phyloP scores from a whole-genome alignment of 169 alveolate genomes.

The Eimeria acervulina region DNA sequence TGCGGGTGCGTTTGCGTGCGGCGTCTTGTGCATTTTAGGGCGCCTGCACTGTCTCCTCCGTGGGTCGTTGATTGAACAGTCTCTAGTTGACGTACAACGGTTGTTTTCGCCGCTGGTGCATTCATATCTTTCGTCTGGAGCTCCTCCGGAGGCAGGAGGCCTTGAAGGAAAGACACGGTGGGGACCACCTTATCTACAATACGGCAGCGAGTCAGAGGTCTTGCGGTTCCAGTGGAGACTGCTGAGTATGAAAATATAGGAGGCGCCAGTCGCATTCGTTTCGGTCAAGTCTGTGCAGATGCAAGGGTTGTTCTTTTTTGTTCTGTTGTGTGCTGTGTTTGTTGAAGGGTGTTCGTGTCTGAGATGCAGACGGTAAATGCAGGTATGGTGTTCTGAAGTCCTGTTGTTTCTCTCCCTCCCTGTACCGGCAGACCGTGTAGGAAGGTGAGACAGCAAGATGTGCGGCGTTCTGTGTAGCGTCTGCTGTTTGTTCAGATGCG shows the following conservation, averaged over 20 bases:
- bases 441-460: background rate
- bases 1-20: constrained; percentile 30
- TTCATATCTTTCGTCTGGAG: constrained; percentile 67
- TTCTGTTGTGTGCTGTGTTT: background rate
- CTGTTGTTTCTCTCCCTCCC: background rate
- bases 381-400: constrained; percentile 24
- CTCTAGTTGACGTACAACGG: constrained; percentile 58
- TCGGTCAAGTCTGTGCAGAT: background rate
- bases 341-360: constrained; percentile 68
- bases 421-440: background rate
- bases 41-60: constrained; percentile 84
- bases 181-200: background rate
- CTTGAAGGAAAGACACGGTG: background rate
- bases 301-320: background rate
- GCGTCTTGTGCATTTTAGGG: constrained; percentile 51
- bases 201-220: background rate
- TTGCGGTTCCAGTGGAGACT: background rate
- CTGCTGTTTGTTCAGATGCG: constrained; percentile 66
- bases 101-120: constrained; percentile 82
- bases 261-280: background rate
- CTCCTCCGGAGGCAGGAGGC: constrained; percentile 48
- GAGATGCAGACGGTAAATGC: constrained; percentile 81
- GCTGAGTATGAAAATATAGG: background rate
- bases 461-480: background rate
- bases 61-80: constrained; percentile 77